phyloP scores from a whole-genome alignment of 2,329 filamentous ascomycete genomes.

The Chrysoporthe austroafricana region DNA sequence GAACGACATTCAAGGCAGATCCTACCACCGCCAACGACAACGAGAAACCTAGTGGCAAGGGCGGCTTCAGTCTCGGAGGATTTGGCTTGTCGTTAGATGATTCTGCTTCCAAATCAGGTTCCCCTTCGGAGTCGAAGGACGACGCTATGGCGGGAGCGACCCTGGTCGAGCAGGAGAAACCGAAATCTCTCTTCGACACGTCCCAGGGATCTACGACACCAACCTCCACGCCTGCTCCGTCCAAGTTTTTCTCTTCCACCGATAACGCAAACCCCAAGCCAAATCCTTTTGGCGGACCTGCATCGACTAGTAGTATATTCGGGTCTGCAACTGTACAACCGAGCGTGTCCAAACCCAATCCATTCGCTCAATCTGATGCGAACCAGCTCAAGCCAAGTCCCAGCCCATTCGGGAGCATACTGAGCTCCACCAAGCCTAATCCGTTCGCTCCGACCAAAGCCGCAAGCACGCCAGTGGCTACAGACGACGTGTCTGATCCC shows the following conservation, averaged over 20 bases:
- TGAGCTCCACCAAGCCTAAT: conserved; percentile 19
- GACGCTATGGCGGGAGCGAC: conserved; percentile 55
- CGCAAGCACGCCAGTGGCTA: conserved; percentile 43
- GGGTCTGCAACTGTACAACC: conserved; percentile 20
- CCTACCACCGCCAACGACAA: conserved; percentile 63
- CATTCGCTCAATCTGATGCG: conserved; percentile 30
- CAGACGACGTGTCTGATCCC: conserved; percentile 35
- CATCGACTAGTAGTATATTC: conserved; percentile 30
- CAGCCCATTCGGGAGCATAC: conserved; percentile 28
- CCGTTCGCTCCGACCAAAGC: conserved; percentile 34
- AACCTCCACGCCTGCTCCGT: conserved; percentile 54
- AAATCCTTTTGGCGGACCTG: conserved; percentile 24
- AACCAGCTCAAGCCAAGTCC: conserved; percentile 28
- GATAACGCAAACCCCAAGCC: conserved; percentile 13
- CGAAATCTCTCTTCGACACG: conserved; percentile 39
- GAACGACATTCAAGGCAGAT: conserved; percentile 69
- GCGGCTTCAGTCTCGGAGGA: conserved; percentile 58
- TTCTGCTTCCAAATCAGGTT: conserved; percentile 39
- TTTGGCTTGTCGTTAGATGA: conserved; percentile 64
- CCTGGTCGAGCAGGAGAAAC: conserved; percentile 42
- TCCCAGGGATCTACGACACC: conserved; percentile 50
- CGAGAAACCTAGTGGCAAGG: conserved; percentile 49
- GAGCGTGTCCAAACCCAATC: conserved; percentile 14
- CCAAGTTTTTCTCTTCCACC: conserved; percentile 32
- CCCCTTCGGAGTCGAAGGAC: conserved; percentile 45